Evolutionary conservation across 2,329 filamentous ascomycete genomes (phyloP), one percentile per base, ranked within the genome.

Genomic region (Xylariaceae sp.): DNA sequence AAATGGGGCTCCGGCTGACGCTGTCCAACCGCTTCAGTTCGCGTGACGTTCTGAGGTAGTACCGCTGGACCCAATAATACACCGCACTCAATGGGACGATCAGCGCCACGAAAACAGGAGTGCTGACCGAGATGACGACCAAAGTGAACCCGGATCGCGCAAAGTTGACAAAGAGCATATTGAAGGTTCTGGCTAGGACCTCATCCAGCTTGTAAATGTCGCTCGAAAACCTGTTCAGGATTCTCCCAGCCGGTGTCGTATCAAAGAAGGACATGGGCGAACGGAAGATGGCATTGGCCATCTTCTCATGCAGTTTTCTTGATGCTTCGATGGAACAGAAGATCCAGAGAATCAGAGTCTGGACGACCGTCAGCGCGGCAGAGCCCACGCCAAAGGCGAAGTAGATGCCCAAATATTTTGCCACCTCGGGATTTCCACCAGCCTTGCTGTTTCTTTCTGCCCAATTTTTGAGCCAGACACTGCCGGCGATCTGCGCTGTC

Each of bases 291-390:
- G 92, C 88, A 51, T 83, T 92, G 27, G 90, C 90, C 92, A 98
- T 96, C 44, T 86, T 75, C 63, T 96, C 92, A 57, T 98, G 92
- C 36, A 98, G 72, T 64, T 96, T 98, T 42, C 92, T 78, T 14
- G 90, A 95, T 32, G 92, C 92, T 78, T 98, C 92, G 43, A 98
- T 98, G 4, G 92, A 96, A 64, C 93, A 98, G 65, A 98, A 96
- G 46, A 98, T 96, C 92, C 92, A 98, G 18, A 98, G 70, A 44
- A 98, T 88, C 47, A 98, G 66, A 5, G 90, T 96, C 61, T 96
- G 92, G 19, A 93, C 55, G 26, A 96, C 87, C 3, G 93, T 90
- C 43, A 98, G 68, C 27, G 76, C 71, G 25, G 92, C 83, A 17
- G 85, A 81, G 19, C 90, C 90, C 32, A 98, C 75, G 30, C 92